A percentile compares a stretch with the other conserved stretches of the same genome.
Evolutionary conservation across 2,329 filamentous ascomycete species (phyloP).

Genomic region (Lithohypha guttulata): DNA sequence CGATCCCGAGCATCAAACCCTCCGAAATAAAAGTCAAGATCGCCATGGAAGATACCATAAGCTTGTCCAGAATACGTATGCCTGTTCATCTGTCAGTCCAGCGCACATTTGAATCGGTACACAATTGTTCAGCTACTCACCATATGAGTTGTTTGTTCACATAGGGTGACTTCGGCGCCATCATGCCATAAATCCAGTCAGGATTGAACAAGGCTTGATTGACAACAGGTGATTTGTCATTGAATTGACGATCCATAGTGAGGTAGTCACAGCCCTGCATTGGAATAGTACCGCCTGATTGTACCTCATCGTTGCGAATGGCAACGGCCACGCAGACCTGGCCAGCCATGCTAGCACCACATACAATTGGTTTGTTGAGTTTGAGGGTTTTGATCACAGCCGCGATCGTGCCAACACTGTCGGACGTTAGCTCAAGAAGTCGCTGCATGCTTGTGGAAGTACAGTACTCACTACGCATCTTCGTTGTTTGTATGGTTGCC

Average conservation of each 20-base stretch:
- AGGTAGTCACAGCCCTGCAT: conserved; percentile 30
- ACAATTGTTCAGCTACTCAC: conserved; percentile 5
- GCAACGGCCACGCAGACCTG: conserved; percentile 40
- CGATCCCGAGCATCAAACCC: conserved; percentile 40
- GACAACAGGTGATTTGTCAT: conserved; percentile 37
- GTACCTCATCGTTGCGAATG: conserved; percentile 37
- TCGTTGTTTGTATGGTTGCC: conserved; percentile 41
- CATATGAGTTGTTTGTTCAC: conserved; percentile 40
- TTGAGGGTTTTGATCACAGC: conserved; percentile 35
- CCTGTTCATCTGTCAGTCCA: conserved; percentile 13
- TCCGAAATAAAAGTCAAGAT: conserved; percentile 42
- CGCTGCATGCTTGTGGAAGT: too few relatives aligned
- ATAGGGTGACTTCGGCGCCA: conserved; percentile 35
- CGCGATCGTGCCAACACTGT: conserved; percentile 35
- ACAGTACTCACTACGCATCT: too few relatives aligned
- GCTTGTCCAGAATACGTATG: conserved; percentile 40
- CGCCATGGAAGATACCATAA: conserved; percentile 43
- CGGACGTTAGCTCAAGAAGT: too few relatives aligned
- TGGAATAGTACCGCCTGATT: conserved; percentile 37
- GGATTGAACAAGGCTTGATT: conserved; percentile 40
- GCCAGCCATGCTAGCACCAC: conserved; percentile 42
- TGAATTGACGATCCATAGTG: conserved; percentile 30
- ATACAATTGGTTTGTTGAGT: conserved; percentile 38
- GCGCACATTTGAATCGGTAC: neutral
- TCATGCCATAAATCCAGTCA: conserved; percentile 37